Conservation (phyloP, 2,329 filamentous ascomycete genomes). For the Hirsutella thompsonii region DNA sequence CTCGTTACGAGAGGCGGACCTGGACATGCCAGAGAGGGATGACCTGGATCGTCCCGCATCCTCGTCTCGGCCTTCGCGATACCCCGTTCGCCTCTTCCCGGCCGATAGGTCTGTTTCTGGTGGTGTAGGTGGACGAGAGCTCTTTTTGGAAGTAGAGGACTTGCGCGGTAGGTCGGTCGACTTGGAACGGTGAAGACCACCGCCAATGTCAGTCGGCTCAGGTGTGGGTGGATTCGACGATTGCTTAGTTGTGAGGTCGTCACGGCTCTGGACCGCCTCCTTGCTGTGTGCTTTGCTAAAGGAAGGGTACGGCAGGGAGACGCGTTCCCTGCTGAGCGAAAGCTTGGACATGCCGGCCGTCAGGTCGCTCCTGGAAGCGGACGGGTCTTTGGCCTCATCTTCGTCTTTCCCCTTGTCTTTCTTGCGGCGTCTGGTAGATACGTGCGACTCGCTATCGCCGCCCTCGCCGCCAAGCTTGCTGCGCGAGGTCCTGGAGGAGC, state of each 20-base stretch:
- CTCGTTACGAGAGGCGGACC: conserved; percentile 32
- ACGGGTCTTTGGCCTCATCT: conserved; percentile 13
- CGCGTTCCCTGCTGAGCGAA: conserved; percentile 27
- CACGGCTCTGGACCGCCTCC: conserved; percentile 59
- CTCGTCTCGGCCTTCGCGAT: conserved; percentile 14
- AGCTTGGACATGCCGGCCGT: conserved; percentile 31
- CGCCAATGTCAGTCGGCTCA: conserved; percentile 56
- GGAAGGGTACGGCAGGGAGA: conserved; percentile 59
- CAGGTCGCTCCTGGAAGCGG: conserved; percentile 32
- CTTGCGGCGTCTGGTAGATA: conserved; percentile 19
- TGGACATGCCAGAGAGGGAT: conserved; percentile 28
- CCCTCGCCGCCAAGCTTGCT: conserved; percentile 25
- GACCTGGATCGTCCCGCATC: conserved; percentile 25
- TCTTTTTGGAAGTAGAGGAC: conserved; percentile 25
- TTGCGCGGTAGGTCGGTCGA: conserved; percentile 29
- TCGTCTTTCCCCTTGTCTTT: conserved; percentile 21
- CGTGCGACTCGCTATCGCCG: conserved; percentile 26
- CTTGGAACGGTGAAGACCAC: conserved; percentile 26
- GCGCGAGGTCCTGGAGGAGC: conserved; percentile 27
- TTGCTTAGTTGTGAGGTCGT: conserved; percentile 27
- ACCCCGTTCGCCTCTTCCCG: conserved; percentile 23
- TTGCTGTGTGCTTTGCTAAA: conserved; percentile 90
- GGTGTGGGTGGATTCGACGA: conserved; percentile 45
- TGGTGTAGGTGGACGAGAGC: conserved; percentile 44
- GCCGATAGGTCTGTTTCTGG: conserved; percentile 49